These are phyloP conservation scores for Microglena sp. DNA, from an alignment of 139 green algal genomes.

Conservation along the genomic window DNA sequence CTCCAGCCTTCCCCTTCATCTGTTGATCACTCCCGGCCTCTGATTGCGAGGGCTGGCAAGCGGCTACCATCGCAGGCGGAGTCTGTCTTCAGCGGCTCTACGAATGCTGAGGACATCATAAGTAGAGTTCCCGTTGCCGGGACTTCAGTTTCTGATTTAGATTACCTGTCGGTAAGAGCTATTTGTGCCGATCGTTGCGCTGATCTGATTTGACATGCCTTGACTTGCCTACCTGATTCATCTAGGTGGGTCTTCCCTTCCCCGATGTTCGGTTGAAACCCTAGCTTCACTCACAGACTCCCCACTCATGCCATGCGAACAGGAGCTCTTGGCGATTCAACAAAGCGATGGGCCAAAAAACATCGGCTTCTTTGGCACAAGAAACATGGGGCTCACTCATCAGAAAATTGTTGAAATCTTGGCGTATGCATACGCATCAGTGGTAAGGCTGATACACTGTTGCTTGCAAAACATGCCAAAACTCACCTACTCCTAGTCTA, in stretches of 20 bases:
- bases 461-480: not conserved
- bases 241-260: not conserved
- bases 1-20: too few species aligned
- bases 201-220: not conserved
- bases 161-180: constrained; percentile 39
- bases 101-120: constrained; percentile 15
- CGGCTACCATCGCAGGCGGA: constrained; percentile 42
- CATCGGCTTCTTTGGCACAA: constrained; percentile 95
- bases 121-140: constrained; percentile 13
- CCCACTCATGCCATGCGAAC: constrained; percentile 10
- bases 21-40: too few species aligned
- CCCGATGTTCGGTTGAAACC: not conserved
- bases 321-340: constrained; percentile 97
- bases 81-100: constrained; percentile 21
- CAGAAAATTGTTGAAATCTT: constrained; percentile 98
- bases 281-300: not conserved
- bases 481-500: not conserved
- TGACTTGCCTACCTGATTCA: not conserved
- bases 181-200: not conserved
- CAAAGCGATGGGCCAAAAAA: constrained; percentile 82
- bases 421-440: constrained; percentile 92
- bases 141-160: constrained; percentile 30
- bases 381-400: constrained; percentile 97
- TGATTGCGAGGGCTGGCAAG: not conserved
- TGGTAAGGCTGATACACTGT: constrained; percentile 38